phyloP scores from a whole-genome alignment of 129 eudicot species.

The Centaurea solstitialis region DNA sequence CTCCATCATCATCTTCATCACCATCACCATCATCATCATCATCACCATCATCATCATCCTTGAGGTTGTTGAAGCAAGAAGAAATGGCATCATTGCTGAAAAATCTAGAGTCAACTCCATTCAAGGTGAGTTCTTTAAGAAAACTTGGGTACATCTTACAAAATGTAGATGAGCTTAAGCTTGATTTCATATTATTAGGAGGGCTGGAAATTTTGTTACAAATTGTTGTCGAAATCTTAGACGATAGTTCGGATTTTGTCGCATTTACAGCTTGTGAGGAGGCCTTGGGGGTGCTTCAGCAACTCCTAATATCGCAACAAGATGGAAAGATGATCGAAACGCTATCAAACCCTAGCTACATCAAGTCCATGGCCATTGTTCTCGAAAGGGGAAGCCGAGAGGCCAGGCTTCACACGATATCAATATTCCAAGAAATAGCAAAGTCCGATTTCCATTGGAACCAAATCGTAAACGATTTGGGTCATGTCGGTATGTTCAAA shows the following conservation, averaged over 20 bases:
- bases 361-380: conserved; percentile 51
- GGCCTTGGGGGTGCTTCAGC: conserved; percentile 50
- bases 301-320: conserved; percentile 32
- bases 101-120: conserved; percentile 49
- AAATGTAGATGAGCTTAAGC: conserved; percentile 41
- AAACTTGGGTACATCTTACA: conserved; percentile 45
- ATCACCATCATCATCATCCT: conserved; percentile 2
- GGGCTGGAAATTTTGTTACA: conserved; percentile 49
- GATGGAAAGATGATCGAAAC: conserved; percentile 36
- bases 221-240: conserved; percentile 43
- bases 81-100: conserved; percentile 45
- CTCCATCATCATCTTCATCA: not conserved
- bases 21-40: not conserved
- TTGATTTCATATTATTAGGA: conserved; percentile 45
- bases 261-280: conserved; percentile 67
- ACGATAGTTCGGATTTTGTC: conserved; percentile 50
- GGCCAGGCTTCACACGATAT: conserved; percentile 48
- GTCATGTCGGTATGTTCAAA: conserved; percentile 53
- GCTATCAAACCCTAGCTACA: conserved; percentile 45
- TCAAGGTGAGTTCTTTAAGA: conserved; percentile 55
- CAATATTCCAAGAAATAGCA: conserved; percentile 41
- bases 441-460: conserved; percentile 41
- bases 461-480: conserved; percentile 42
- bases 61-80: conserved; percentile 36
- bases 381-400: conserved; percentile 67